These are phyloP conservation scores for Neonectria neomacrospora DNA, from an alignment of 2,329 filamentous ascomycete genomes.

Conservation along the genomic window DNA sequence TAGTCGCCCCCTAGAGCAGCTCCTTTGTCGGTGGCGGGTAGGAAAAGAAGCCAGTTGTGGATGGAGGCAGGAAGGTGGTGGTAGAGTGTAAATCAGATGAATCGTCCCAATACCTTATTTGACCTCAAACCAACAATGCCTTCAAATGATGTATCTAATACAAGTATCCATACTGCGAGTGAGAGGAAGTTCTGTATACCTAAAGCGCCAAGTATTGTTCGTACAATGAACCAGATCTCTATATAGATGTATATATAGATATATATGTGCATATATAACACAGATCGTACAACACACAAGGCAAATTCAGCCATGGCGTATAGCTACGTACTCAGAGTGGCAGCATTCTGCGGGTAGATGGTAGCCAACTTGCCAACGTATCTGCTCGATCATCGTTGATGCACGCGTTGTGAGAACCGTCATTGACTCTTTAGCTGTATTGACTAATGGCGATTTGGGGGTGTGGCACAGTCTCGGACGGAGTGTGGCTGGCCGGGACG, in stretches of 20 bases:
- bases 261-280: too few relatives aligned
- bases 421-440: not conserved
- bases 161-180: not conserved
- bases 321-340: too few relatives aligned
- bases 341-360: not conserved
- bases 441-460: not conserved
- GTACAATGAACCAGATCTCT: not conserved
- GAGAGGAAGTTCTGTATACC: not conserved
- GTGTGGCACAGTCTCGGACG: constrained; percentile 7
- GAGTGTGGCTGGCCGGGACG: constrained; percentile 8
- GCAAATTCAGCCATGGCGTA: too few relatives aligned
- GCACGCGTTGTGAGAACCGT: not conserved
- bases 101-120: constrained; percentile 54
- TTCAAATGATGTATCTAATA: constrained; percentile 10
- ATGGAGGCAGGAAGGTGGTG: constrained; percentile 47
- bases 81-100: constrained; percentile 65
- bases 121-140: constrained; percentile 27
- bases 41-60: constrained; percentile 48
- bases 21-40: constrained; percentile 58
- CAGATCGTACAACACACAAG: too few relatives aligned
- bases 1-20: constrained; percentile 56
- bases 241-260: not conserved
- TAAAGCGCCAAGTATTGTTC: not conserved
- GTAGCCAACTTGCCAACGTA: not conserved
- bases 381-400: too few relatives aligned